These are phyloP conservation scores for Diaporthe batatas DNA, from an alignment of 2,329 filamentous ascomycete species.

Conservation along the genomic window DNA sequence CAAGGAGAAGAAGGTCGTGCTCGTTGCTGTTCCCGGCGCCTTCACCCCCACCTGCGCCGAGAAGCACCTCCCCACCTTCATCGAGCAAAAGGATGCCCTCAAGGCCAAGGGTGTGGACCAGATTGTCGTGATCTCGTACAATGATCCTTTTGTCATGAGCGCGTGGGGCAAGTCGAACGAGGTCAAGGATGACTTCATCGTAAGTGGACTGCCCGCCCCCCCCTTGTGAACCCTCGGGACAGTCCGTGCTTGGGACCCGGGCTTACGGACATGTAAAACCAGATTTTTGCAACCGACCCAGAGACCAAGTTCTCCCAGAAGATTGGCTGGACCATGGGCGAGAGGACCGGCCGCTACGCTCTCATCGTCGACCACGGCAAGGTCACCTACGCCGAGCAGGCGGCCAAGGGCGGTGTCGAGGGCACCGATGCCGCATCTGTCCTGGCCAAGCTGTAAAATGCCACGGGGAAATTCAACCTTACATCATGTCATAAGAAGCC, in stretches of 20 bases:
- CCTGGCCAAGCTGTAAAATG: conserved; percentile 63
- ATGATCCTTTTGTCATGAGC: conserved; percentile 89
- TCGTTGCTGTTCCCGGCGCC: conserved; percentile 74
- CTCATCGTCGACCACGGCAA: conserved; percentile 87
- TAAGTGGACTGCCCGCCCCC: conserved; percentile 51
- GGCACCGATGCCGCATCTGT: conserved; percentile 67
- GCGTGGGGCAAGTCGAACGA: conserved; percentile 92
- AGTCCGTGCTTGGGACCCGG: not conserved
- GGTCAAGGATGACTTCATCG: conserved; percentile 76
- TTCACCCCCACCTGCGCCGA: conserved; percentile 91
- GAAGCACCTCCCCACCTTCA: conserved; percentile 84
- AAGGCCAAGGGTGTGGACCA: conserved; percentile 86
- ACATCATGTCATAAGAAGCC: conserved; percentile 18
- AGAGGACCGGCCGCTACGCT: conserved; percentile 83
- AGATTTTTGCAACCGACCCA: conserved; percentile 82
- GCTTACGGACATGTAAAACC: conserved; percentile 29
- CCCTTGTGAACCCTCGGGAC: not conserved
- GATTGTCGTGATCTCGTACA: conserved; percentile 84
- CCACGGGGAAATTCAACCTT: conserved; percentile 12
- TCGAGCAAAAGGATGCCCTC: conserved; percentile 77
- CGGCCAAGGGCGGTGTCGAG: conserved; percentile 58
- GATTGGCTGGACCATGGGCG: conserved; percentile 82
- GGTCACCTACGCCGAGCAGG: conserved; percentile 84
- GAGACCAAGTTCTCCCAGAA: conserved; percentile 79
- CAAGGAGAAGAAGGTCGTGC: conserved; percentile 68